Conservation (phyloP, 2,329 filamentous ascomycete species). For the Alternaria sp. region DNA sequence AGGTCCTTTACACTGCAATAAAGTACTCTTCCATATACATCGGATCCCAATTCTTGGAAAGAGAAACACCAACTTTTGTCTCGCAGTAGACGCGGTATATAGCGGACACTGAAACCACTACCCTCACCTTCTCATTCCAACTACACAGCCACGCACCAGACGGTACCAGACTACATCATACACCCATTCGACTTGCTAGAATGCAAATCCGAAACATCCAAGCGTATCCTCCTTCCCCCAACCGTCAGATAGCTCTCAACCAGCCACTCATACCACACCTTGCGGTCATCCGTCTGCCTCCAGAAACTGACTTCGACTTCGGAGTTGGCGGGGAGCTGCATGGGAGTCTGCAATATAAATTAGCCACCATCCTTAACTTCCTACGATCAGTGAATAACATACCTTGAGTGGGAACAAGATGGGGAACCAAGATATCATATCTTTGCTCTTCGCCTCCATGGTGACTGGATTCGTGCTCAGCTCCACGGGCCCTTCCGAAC, state of each 20-base stretch:
- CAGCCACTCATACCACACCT: conserved; percentile 99
- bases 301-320: conserved; percentile 94
- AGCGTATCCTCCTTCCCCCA: conserved; percentile 67
- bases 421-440: conserved; percentile 99
- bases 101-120: not conserved
- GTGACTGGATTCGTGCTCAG: conserved; percentile 91
- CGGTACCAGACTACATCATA: conserved; percentile 30
- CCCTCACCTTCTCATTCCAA: not conserved
- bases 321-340: conserved; percentile 82
- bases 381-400: conserved; percentile 35
- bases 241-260: conserved; percentile 80
- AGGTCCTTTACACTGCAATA: not conserved
- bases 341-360: conserved; percentile 68
- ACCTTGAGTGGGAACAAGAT: conserved; percentile 98
- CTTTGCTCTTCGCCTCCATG: conserved; percentile 90
- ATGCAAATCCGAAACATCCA: conserved; percentile 57
- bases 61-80: not conserved
- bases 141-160: not conserved
- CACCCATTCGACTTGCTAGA: conserved; percentile 49
- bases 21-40: not conserved
- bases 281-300: conserved; percentile 91
- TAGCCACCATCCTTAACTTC: not conserved
- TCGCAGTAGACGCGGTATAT: not conserved
- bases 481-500: conserved; percentile 68
- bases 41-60: not conserved